These are phyloP conservation scores for Heterobasidion irregulare DNA, from an alignment of 1,284 basidiomycete species.

Conservation along the genomic window DNA sequence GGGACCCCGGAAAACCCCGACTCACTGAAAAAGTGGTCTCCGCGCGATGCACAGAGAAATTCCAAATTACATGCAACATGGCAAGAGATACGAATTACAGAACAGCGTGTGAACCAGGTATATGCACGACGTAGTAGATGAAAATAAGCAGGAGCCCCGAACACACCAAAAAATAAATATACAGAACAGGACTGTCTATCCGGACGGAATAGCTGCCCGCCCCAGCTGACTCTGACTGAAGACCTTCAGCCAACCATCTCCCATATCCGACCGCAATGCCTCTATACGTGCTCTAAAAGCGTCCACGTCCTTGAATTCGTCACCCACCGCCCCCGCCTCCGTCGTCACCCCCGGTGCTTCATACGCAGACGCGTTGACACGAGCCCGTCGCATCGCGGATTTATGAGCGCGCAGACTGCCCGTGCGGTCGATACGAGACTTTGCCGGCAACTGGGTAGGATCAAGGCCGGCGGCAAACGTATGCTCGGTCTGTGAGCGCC, in stretches of 20 bases:
- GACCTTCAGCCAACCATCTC: slow-evolving; percentile 81
- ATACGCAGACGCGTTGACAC: slow-evolving; percentile 51
- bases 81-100: neutral
- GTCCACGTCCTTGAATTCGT: slow-evolving; percentile 45
- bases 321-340: slow-evolving; percentile 22
- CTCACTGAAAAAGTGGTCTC: neutral
- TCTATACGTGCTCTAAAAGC: slow-evolving; percentile 73
- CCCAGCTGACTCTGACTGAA: slow-evolving; percentile 54
- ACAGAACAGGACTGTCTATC: neutral
- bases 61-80: too few species aligned
- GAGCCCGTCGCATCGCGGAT: slow-evolving; percentile 38
- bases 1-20: slow-evolving; percentile 22
- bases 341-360: slow-evolving; percentile 34
- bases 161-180: neutral
- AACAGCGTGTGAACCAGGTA: neutral
- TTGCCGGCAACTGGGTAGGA: neutral
- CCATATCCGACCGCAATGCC: slow-evolving; percentile 76
- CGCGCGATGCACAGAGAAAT: too few species aligned
- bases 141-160: neutral
- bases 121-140: neutral
- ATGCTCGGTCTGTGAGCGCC: slow-evolving; percentile 14
- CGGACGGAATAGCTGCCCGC: slow-evolving; percentile 15
- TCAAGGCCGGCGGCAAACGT: slow-evolving; percentile 2
- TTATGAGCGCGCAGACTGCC: slow-evolving; percentile 15
- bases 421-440: slow-evolving; percentile 2